Percentiles rank a stretch among this genome's conserved stretches.
phyloP scores from a whole-genome alignment of 2,329 filamentous ascomycete species.

The Cladophialophora immunda region DNA sequence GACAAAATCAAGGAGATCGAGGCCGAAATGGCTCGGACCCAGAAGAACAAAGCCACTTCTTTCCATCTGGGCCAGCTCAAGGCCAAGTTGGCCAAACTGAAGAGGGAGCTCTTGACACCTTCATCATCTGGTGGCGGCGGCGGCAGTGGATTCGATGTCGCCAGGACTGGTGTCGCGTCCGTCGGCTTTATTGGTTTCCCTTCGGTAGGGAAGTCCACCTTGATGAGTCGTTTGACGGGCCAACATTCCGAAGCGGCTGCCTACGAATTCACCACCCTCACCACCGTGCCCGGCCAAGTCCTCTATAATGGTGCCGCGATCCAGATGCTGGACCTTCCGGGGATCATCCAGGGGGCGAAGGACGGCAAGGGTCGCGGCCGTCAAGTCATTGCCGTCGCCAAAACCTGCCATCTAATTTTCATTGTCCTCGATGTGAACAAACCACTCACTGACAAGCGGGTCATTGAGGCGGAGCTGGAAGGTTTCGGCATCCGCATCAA shows the following conservation, averaged over 20 bases:
- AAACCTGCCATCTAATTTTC: slow-evolving; percentile 98
- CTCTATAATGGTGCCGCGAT: slow-evolving; percentile 96
- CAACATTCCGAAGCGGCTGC: slow-evolving; percentile 97
- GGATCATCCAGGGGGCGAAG: slow-evolving; percentile 98
- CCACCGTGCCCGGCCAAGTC: slow-evolving; percentile 95
- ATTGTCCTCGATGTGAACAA: slow-evolving; percentile 99
- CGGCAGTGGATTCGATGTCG: slow-evolving; percentile 93
- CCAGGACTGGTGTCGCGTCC: slow-evolving; percentile 94
- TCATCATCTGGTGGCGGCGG: slow-evolving; percentile 81
- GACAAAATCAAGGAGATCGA: slow-evolving; percentile 99
- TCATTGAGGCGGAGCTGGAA: slow-evolving; percentile 94
- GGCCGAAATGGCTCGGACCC: slow-evolving; percentile 95
- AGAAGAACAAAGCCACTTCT: slow-evolving; percentile 96
- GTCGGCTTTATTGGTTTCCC: slow-evolving; percentile 98
- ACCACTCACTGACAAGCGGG: slow-evolving; percentile 92
- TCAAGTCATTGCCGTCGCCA: slow-evolving; percentile 98
- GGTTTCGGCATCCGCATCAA: slow-evolving; percentile 98
- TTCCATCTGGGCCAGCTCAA: slow-evolving; percentile 95
- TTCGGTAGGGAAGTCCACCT: slow-evolving; percentile 96
- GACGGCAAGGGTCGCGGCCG: slow-evolving; percentile 97
- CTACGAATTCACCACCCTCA: slow-evolving; percentile 98
- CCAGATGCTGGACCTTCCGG: slow-evolving; percentile 96
- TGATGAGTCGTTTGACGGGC: slow-evolving; percentile 93
- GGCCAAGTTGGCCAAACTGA: slow-evolving; percentile 97
- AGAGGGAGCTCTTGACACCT: slow-evolving; percentile 92